Conservation (phyloP, 345 rosid genomes). For the Combretum micranthum region DNA sequence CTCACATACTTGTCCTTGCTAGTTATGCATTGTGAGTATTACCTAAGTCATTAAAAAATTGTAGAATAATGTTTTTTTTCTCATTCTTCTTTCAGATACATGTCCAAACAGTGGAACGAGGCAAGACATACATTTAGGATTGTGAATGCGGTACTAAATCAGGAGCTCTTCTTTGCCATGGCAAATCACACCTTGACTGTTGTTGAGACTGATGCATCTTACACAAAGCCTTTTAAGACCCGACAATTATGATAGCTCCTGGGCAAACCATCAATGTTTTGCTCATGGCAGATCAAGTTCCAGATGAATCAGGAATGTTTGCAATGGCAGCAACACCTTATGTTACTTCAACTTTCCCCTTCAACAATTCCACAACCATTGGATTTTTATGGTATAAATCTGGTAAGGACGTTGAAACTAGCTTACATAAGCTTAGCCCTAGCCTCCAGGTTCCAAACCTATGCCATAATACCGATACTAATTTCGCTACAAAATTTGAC, state of each 20-base stretch:
- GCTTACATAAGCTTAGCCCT: no score
- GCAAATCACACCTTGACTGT: slow-evolving; percentile 72
- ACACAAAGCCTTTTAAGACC: slow-evolving; percentile 70
- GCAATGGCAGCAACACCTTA: slow-evolving; percentile 85
- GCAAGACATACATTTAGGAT: slow-evolving; percentile 73
- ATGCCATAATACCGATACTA: no score
- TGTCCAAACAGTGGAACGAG: slow-evolving; percentile 53
- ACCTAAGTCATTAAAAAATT: no score
- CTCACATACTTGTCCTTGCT: not conserved
- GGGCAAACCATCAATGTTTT: slow-evolving; percentile 88
- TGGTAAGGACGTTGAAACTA: no score
- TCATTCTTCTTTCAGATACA: slow-evolving; percentile 40
- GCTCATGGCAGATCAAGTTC: slow-evolving; percentile 66
- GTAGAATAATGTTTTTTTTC: not conserved
- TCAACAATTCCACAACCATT: slow-evolving; percentile 57
- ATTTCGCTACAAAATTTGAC: no score
- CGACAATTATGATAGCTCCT: slow-evolving; percentile 75
- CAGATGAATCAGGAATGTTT: slow-evolving; percentile 34
- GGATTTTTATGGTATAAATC: slow-evolving; percentile 26
- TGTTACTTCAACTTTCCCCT: slow-evolving; percentile 42
- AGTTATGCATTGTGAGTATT: not conserved
- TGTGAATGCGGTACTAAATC: slow-evolving; percentile 73
- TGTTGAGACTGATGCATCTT: slow-evolving; percentile 80
- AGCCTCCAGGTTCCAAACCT: no score
- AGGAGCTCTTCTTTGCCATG: slow-evolving; percentile 70